Percentiles rank a stretch among this genome's conserved stretches.
Evolutionary conservation across 495 filamentous ascomycete genomes (phyloP).

Genomic region (Geopyxis carbonaria): DNA sequence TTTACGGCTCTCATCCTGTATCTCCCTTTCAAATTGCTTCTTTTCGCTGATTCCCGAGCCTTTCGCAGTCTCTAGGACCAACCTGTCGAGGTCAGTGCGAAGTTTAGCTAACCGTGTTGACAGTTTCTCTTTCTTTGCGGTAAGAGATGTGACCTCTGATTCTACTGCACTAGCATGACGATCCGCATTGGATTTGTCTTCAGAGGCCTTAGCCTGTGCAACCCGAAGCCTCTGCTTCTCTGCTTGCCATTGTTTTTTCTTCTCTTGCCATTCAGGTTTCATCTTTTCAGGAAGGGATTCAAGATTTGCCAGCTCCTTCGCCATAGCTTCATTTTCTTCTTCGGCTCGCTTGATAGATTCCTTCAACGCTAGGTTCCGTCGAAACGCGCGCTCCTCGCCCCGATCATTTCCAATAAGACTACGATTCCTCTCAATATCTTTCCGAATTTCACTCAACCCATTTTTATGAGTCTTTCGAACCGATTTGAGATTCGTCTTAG

Average conservation of each 20-base stretch:
- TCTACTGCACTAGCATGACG: slow-evolving; percentile 19
- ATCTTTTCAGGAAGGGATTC: slow-evolving; percentile 19
- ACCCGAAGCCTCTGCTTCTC: slow-evolving; percentile 9
- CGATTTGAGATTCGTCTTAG: slow-evolving; percentile 18
- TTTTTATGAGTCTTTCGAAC: slow-evolving; percentile 23
- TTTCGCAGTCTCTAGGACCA: slow-evolving; percentile 13
- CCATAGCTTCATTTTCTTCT: slow-evolving; percentile 23
- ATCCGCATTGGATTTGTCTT: slow-evolving; percentile 21
- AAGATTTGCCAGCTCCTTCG: slow-evolving; percentile 14
- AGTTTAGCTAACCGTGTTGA: slow-evolving; percentile 16
- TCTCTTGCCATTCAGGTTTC: slow-evolving; percentile 23
- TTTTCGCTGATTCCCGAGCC: slow-evolving; percentile 12
- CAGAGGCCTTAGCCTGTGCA: slow-evolving; percentile 16
- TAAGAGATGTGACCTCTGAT: slow-evolving; percentile 17
- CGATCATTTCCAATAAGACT: slow-evolving; percentile 22
- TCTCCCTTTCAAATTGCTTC: slow-evolving; percentile 14
- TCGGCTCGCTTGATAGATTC: slow-evolving; percentile 25
- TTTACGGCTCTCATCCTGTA: slow-evolving; percentile 11
- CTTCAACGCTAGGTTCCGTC: slow-evolving; percentile 22
- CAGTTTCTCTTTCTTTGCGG: slow-evolving; percentile 21
- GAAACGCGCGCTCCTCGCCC: slow-evolving; percentile 24
- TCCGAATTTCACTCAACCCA: slow-evolving; percentile 20
- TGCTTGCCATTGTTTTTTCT: slow-evolving; percentile 19
- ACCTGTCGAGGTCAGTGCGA: slow-evolving; percentile 14
- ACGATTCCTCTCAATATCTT: slow-evolving; percentile 24